Evolutionary conservation across 2,329 filamentous ascomycete species (phyloP).

Genomic region (Teratosphaeria epicoccoides): DNA sequence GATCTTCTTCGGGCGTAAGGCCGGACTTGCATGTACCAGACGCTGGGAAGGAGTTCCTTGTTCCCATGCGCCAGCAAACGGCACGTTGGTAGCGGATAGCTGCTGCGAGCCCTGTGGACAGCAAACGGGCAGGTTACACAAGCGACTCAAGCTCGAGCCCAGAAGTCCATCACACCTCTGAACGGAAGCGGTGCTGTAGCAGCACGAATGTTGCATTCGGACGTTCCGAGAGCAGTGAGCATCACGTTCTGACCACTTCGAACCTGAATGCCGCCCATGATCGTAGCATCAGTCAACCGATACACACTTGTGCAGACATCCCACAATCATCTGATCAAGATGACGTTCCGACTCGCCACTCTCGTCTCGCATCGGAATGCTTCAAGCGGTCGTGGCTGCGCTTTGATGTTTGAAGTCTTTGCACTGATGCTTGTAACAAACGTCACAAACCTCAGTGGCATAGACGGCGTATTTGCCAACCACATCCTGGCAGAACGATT

Average conservation of each 20-base stretch:
- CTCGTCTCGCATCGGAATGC: background rate
- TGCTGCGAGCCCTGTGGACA: background rate
- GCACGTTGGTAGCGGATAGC: background rate
- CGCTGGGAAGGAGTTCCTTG: too few species aligned
- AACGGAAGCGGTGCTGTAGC: too few species aligned
- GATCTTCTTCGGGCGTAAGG: too few species aligned
- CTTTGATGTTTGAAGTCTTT: background rate
- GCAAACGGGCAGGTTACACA: background rate
- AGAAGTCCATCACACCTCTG: too few species aligned
- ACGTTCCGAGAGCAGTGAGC: background rate
- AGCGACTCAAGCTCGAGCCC: background rate
- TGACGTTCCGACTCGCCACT: background rate
- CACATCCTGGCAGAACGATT: conserved; percentile 46
- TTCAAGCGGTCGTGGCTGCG: background rate
- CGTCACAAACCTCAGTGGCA: background rate
- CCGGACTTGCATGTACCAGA: too few species aligned
- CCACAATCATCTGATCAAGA: too few species aligned
- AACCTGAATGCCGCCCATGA: too few species aligned
- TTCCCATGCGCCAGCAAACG: background rate
- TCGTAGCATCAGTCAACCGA: too few species aligned
- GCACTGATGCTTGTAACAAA: background rate
- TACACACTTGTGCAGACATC: too few species aligned
- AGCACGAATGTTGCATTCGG: background rate
- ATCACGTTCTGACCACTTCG: background rate
- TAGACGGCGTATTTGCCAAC: conserved; percentile 29